phyloP scores from a whole-genome alignment of 768 basidiomycete species.

The Steccherinum ochraceum region DNA sequence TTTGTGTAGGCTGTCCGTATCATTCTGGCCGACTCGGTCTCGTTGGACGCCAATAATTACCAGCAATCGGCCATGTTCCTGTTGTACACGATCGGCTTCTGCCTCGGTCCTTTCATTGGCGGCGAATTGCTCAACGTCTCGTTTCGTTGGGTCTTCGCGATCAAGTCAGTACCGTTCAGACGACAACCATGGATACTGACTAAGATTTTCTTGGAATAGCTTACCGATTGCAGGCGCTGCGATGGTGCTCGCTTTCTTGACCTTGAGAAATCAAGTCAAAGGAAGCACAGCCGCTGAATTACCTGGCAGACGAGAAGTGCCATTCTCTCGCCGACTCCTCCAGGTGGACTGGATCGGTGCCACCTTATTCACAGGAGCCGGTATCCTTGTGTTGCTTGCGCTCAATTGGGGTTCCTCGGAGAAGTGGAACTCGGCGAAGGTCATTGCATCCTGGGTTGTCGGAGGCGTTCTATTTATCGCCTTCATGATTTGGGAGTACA shows the following conservation, averaged over 20 bases:
- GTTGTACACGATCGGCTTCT: constrained; percentile 37
- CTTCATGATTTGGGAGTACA: constrained; percentile 38
- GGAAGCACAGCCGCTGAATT: constrained; percentile 5
- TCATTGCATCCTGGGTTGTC: constrained; percentile 42
- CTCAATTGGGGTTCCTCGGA: constrained; percentile 44
- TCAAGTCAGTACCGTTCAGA: constrained; percentile 42
- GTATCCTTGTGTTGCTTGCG: constrained; percentile 42
- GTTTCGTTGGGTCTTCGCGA: constrained; percentile 51
- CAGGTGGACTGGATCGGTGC: constrained; percentile 44
- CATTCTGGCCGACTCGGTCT: constrained; percentile 36
- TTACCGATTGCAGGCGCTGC: constrained; percentile 32
- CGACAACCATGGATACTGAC: too few relatives aligned
- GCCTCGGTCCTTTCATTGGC: constrained; percentile 38
- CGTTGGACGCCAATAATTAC: constrained; percentile 35
- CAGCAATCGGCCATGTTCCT: constrained; percentile 37
- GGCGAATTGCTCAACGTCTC: constrained; percentile 32
- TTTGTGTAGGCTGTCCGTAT: constrained; percentile 32
- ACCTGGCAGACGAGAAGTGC: constrained; percentile 5
- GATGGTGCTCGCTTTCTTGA: constrained; percentile 33
- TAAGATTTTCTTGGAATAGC: too few relatives aligned
- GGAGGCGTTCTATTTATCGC: constrained; percentile 34
- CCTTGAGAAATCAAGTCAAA: constrained; percentile 30
- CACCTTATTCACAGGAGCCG: constrained; percentile 34
- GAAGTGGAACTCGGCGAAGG: constrained; percentile 34
- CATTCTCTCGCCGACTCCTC: constrained; percentile 23